Evolutionary conservation across 306 rosid genomes (phyloP).

Genomic region (Alnus rubra): DNA sequence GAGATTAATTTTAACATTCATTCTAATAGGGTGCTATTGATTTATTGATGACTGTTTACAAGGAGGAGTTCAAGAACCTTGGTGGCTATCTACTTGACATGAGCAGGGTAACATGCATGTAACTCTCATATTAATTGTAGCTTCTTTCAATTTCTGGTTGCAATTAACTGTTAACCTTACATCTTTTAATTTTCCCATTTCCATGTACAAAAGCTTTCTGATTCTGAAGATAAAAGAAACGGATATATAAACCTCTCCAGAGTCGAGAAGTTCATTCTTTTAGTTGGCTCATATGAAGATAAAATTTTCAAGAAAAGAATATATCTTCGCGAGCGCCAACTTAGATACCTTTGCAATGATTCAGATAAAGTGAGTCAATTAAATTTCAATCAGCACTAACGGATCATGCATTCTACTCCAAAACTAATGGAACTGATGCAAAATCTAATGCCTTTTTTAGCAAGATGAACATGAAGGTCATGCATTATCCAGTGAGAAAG

Average conservation of each 20-base stretch:
- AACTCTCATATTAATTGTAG: not conserved
- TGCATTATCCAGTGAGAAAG: slow-evolving; percentile 9
- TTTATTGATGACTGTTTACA: slow-evolving; percentile 48
- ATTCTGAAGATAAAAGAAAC: slow-evolving; percentile 20
- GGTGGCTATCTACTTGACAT: slow-evolving; percentile 63
- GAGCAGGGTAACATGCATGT: slow-evolving; percentile 33
- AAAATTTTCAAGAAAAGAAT: slow-evolving; percentile 46
- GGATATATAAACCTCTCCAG: slow-evolving; percentile 46
- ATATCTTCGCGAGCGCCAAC: slow-evolving; percentile 12
- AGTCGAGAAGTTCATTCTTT: slow-evolving; percentile 53
- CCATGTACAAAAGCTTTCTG: slow-evolving; percentile 25
- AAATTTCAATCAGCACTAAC: not conserved
- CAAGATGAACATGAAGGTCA: slow-evolving; percentile 12
- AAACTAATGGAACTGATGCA: not conserved
- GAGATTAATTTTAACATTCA: not conserved
- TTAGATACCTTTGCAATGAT: slow-evolving; percentile 19
- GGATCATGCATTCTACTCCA: not conserved
- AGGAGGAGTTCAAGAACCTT: slow-evolving; percentile 39
- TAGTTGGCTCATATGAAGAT: slow-evolving; percentile 51
- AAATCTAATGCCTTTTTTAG: slow-evolving; percentile 1
- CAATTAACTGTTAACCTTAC: not conserved
- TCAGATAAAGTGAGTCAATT: slow-evolving; percentile 39
- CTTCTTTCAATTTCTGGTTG: not conserved
- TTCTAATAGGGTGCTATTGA: slow-evolving; percentile 44
- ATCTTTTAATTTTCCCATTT: not conserved